Percentiles rank a stretch among this genome's conserved stretches.
Evolutionary conservation across 2,329 filamentous ascomycete genomes (phyloP).

Genomic region (Fusarium nygamai): DNA sequence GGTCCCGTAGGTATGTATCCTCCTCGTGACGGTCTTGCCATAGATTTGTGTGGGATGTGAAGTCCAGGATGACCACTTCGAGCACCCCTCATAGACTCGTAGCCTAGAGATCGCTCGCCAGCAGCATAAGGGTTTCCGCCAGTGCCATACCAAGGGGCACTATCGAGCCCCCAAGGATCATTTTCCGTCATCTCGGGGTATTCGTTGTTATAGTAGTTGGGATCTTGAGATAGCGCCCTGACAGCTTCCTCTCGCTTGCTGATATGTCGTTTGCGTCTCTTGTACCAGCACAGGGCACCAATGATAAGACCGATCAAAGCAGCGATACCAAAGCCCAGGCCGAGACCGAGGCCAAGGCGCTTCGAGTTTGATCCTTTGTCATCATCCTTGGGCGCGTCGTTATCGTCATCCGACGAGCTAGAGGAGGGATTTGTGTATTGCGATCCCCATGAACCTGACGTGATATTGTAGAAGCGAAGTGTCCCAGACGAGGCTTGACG

Average conservation of each 20-base stretch:
- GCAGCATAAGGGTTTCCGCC: constrained; percentile 54
- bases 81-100: constrained; percentile 58
- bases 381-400: constrained; percentile 38
- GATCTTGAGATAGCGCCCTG: constrained; percentile 61
- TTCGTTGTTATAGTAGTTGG: constrained; percentile 55
- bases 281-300: constrained; percentile 62
- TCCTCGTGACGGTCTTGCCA: constrained; percentile 43
- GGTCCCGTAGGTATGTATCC: constrained; percentile 48
- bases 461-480: constrained; percentile 66
- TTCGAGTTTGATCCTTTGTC: constrained; percentile 35
- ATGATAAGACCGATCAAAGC: constrained; percentile 58
- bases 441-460: constrained; percentile 62
- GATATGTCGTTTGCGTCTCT: constrained; percentile 49
- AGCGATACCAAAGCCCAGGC: constrained; percentile 69
- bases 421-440: constrained; percentile 59
- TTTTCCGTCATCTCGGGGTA: constrained; percentile 59
- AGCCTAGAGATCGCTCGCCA: constrained; percentile 57
- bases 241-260: constrained; percentile 58
- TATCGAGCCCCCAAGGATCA: constrained; percentile 41
- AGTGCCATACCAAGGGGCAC: constrained; percentile 57
- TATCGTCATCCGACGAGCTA: constrained; percentile 9
- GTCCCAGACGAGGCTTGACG: constrained; percentile 45
- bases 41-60: constrained; percentile 49
- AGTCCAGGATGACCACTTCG: constrained; percentile 38
- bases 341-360: constrained; percentile 51